These are phyloP conservation scores for Pezicula carpinea DNA, from an alignment of 2,329 filamentous ascomycete genomes.

Conservation along the genomic window DNA sequence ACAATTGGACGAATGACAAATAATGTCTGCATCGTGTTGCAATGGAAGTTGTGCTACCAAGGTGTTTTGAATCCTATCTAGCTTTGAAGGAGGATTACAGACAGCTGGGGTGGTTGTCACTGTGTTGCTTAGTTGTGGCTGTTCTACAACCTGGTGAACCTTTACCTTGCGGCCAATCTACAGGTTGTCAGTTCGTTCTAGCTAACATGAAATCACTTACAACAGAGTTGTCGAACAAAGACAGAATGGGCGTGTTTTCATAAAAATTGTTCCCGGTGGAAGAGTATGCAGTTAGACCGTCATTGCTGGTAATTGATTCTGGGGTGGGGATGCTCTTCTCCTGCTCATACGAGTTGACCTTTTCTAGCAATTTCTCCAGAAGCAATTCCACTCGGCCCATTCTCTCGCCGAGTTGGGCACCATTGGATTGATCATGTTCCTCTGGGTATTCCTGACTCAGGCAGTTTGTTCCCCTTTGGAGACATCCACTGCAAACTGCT, in stretches of 20 bases:
- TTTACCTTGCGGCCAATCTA: slow-evolving; percentile 22
- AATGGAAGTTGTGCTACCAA: slow-evolving; percentile 24
- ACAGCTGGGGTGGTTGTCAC: slow-evolving; percentile 9
- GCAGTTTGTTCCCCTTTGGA: slow-evolving; percentile 32
- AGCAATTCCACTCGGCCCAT: slow-evolving; percentile 25
- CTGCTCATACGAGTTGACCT: slow-evolving; percentile 24
- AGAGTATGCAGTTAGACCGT: slow-evolving; percentile 20
- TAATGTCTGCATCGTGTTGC: slow-evolving; percentile 22
- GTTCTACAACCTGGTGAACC: slow-evolving; percentile 2
- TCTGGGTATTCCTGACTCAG: slow-evolving; percentile 29
- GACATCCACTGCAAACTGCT: slow-evolving; percentile 40
- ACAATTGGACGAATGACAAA: slow-evolving; percentile 17
- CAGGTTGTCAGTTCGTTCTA: slow-evolving; percentile 7
- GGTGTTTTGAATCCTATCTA: slow-evolving; percentile 23
- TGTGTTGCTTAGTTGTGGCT: slow-evolving; percentile 11
- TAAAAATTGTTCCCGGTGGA: slow-evolving; percentile 4
- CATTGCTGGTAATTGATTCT: slow-evolving; percentile 19
- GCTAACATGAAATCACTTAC: slow-evolving; percentile 11
- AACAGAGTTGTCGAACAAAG: slow-evolving; percentile 25
- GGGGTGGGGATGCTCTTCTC: slow-evolving; percentile 24
- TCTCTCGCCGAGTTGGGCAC: slow-evolving; percentile 24
- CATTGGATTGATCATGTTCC: slow-evolving; percentile 21
- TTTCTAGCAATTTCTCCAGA: slow-evolving; percentile 23
- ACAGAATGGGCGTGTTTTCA: slow-evolving; percentile 20
- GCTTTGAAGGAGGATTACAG: slow-evolving; percentile 15